A percentile compares a stretch with the other conserved stretches of the same genome.
phyloP scores from a whole-genome alignment of 2,329 filamentous ascomycete genomes.

The Amesomyces nigricolor region DNA sequence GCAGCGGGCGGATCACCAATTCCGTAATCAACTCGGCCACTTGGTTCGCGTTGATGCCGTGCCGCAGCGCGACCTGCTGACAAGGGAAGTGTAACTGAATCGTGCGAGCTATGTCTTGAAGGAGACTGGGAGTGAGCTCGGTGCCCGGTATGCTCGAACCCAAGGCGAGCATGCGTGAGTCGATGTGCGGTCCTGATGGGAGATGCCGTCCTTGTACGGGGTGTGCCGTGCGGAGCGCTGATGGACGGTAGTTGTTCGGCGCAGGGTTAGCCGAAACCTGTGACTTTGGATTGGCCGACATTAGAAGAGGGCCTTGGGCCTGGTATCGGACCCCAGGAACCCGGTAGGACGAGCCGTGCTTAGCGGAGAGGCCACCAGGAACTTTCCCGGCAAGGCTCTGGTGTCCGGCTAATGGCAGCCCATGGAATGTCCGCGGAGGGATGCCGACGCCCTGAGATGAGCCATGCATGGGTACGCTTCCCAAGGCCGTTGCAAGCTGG shows the following conservation, averaged over 20 bases:
- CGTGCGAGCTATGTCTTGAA: constrained; percentile 42
- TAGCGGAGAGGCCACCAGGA: too few species aligned
- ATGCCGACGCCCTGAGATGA: not conserved
- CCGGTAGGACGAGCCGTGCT: too few species aligned
- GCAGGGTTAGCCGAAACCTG: not conserved
- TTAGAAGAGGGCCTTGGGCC: not conserved
- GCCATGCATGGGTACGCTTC: not conserved
- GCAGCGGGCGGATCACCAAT: not conserved
- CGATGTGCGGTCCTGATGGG: too few species aligned
- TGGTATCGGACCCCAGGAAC: not conserved
- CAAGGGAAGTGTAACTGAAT: constrained; percentile 43
- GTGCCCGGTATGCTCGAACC: constrained; percentile 27
- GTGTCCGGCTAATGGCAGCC: not conserved
- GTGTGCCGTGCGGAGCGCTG: not conserved
- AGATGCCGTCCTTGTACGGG: too few species aligned
- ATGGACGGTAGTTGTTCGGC: not conserved
- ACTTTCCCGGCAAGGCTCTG: too few species aligned
- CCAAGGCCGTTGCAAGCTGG: not conserved
- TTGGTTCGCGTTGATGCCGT: constrained; percentile 38
- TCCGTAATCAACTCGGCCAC: constrained; percentile 40
- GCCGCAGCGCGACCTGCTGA: constrained; percentile 40
- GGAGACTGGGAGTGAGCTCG: constrained; percentile 18
- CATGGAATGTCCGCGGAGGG: not conserved
- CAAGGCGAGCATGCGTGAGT: constrained; percentile 4
- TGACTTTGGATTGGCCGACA: not conserved